Evolutionary conservation across 106 monocot species (phyloP).

Genomic region (Dendrobium chrysotoxum): DNA sequence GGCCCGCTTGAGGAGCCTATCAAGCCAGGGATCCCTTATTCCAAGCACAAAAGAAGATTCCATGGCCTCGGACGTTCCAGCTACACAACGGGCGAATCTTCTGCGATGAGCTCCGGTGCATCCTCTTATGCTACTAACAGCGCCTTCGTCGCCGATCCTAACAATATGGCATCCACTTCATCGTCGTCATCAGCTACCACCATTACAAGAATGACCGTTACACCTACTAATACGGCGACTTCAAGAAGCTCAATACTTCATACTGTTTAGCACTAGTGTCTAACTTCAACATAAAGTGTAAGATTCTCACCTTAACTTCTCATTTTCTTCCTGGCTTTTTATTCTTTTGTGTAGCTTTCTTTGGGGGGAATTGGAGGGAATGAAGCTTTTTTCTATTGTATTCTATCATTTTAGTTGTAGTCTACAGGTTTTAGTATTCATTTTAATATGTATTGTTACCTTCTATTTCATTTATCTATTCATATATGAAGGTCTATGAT

Average conservation of each 20-base stretch:
- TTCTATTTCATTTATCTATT: too few relatives aligned
- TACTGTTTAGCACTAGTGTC: too few relatives aligned
- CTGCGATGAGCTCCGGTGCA: background rate
- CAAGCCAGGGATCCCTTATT: constrained; percentile 39
- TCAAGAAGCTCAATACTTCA: background rate
- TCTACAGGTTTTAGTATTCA: too few relatives aligned
- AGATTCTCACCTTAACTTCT: background rate
- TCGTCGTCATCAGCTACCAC: background rate
- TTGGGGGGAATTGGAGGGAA: too few relatives aligned
- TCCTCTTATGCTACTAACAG: constrained; percentile 2
- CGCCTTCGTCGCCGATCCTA: constrained; percentile 7
- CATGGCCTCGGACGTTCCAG: background rate
- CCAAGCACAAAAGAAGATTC: constrained; percentile 23
- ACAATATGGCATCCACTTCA: constrained; percentile 11
- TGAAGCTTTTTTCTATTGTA: too few relatives aligned
- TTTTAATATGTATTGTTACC: too few relatives aligned
- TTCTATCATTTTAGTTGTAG: too few relatives aligned
- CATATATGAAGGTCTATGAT: too few relatives aligned
- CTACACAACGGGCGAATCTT: background rate
- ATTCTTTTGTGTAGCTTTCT: background rate
- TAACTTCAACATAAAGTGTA: background rate
- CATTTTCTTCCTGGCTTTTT: background rate
- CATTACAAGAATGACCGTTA: background rate
- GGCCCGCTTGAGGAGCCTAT: constrained; percentile 41
- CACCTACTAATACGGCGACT: background rate